Percentiles rank a stretch among this genome's conserved stretches.
phyloP scores from a whole-genome alignment of 148 eudicot species.

The Talinum fruticosum region DNA sequence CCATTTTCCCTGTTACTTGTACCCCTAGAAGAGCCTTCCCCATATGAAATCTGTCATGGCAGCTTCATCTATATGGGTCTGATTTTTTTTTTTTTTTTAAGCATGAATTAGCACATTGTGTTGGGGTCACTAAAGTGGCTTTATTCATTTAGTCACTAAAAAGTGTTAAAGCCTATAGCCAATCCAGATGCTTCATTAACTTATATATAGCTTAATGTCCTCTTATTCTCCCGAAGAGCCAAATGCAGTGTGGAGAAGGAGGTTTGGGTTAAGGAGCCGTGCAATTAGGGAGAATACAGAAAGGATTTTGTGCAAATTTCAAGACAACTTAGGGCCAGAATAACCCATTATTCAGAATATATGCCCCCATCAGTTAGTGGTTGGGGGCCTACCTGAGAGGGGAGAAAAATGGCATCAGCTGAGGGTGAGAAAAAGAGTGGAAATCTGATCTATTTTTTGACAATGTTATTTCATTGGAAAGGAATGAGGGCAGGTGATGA shows the following conservation, averaged over 20 bases:
- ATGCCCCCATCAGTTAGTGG: background rate
- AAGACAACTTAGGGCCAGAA: slow-evolving; percentile 8
- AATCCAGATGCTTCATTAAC: background rate
- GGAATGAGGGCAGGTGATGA: background rate
- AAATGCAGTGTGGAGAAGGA: background rate
- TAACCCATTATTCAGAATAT: background rate
- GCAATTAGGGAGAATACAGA: background rate
- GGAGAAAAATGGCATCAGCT: background rate
- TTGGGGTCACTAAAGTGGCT: background rate
- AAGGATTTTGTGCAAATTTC: background rate
- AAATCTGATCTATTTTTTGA: background rate
- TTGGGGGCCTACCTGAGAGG: background rate
- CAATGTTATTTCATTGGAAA: background rate
- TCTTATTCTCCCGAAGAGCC: slow-evolving; percentile 22
- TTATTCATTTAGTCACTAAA: background rate
- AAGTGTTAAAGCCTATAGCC: background rate
- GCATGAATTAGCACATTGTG: background rate
- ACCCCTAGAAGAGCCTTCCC: background rate
- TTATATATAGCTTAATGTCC: background rate
- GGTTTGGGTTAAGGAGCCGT: background rate
- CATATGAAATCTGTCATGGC: background rate
- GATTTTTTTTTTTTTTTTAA: too few species aligned
- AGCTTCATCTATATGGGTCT: background rate
- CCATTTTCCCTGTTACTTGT: background rate
- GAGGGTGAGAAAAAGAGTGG: background rate